phyloP scores from a whole-genome alignment of 2,329 filamentous ascomycete species.

The Dothideomycetes sp. region DNA sequence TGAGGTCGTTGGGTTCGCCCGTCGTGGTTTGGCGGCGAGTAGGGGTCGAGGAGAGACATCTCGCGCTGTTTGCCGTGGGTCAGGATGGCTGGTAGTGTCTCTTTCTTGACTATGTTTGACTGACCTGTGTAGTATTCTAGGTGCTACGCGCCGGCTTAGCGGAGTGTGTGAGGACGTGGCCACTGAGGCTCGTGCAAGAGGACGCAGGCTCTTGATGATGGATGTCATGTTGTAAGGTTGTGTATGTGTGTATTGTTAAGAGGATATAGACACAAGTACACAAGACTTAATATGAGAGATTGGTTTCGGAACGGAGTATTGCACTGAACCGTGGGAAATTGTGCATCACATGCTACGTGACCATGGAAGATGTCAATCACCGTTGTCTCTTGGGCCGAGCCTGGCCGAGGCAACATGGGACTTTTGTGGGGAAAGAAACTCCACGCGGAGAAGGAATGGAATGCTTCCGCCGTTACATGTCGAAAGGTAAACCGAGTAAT shows the following conservation, averaged over 20 bases:
- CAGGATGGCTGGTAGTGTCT: no score
- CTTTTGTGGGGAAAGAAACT: no score
- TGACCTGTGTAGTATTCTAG: conserved; percentile 1
- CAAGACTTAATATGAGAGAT: neutral
- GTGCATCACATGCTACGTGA: no score
- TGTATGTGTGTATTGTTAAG: neutral
- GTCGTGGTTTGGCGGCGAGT: conserved; percentile 23
- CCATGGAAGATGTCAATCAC: no score
- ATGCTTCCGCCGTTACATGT: no score
- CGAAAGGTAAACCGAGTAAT: no score
- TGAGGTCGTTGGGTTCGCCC: conserved; percentile 44
- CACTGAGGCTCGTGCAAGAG: neutral
- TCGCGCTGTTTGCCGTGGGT: conserved; percentile 11
- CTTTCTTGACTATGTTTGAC: neutral
- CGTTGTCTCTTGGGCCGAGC: neutral
- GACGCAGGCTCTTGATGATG: neutral
- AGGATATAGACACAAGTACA: no score
- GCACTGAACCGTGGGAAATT: no score
- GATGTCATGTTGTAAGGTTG: neutral
- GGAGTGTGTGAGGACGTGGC: neutral
- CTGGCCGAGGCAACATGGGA: neutral
- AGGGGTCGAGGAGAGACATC: conserved; percentile 33
- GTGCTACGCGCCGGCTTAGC: neutral
- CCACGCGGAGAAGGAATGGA: no score
- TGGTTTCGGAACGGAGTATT: no score